Conservation (phyloP, 805 yeast species). For the Komagataella mondaviorum region DNA sequence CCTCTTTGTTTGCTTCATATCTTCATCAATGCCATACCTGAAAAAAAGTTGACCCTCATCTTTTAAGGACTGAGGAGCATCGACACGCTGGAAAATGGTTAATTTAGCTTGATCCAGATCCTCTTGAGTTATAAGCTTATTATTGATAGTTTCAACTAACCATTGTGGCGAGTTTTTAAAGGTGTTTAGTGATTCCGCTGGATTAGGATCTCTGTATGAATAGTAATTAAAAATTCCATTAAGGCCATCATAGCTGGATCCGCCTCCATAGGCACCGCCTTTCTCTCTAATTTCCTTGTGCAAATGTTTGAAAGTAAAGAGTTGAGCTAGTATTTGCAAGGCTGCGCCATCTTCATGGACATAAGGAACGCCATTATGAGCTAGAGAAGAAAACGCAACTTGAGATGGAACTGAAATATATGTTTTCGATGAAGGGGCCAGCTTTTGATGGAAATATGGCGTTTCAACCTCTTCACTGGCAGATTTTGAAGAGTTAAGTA, state of each 20-base stretch:
- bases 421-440: slow-evolving; percentile 16
- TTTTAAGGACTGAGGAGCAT: slow-evolving; percentile 76
- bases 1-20: slow-evolving; percentile 71
- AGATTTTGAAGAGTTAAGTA: slow-evolving; percentile 1
- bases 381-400: slow-evolving; percentile 69
- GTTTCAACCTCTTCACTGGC: not conserved
- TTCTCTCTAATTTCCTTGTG: slow-evolving; percentile 88
- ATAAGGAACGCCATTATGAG: slow-evolving; percentile 54
- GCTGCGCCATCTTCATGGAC: slow-evolving; percentile 68
- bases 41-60: slow-evolving; percentile 63
- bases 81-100: slow-evolving; percentile 81
- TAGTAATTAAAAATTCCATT: slow-evolving; percentile 73
- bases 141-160: slow-evolving; percentile 18
- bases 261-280: slow-evolving; percentile 98
- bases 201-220: slow-evolving; percentile 91
- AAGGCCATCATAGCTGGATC: slow-evolving; percentile 68
- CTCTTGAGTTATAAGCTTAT: slow-evolving; percentile 31
- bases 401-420: slow-evolving; percentile 73
- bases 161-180: slow-evolving; percentile 39
- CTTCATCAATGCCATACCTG: slow-evolving; percentile 59
- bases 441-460: no score
- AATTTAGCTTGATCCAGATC: slow-evolving; percentile 86
- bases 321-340: slow-evolving; percentile 67
- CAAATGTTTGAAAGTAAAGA: slow-evolving; percentile 68
- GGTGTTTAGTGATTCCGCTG: slow-evolving; percentile 50